Conservation (phyloP, 2,329 filamentous ascomycete genomes). For the Thielaviopsis cerberus region DNA sequence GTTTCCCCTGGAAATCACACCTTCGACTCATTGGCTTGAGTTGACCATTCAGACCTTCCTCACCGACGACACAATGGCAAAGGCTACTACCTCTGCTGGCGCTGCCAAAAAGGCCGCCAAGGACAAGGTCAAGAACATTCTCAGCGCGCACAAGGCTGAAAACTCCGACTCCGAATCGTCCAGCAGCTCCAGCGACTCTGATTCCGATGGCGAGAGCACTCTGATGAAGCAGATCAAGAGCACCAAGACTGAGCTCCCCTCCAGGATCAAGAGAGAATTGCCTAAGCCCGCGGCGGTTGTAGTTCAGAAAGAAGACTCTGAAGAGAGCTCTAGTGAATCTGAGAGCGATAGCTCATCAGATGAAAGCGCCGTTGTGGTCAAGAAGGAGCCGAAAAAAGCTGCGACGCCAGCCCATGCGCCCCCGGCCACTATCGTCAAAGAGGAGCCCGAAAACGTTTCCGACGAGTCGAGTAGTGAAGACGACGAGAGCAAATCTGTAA, state of each 20-base stretch:
- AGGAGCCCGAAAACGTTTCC: constrained; percentile 7
- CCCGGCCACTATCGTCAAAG: constrained; percentile 12
- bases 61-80: constrained; percentile 6
- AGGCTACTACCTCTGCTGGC: constrained; percentile 1
- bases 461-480: constrained; percentile 5
- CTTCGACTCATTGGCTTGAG: background rate
- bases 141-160: constrained; percentile 12
- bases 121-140: constrained; percentile 13
- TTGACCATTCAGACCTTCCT: background rate
- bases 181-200: constrained; percentile 18
- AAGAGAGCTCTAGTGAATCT: constrained; percentile 14
- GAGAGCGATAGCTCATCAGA: constrained; percentile 13
- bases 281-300: constrained; percentile 1
- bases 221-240: constrained; percentile 11
- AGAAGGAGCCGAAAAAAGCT: constrained; percentile 8
- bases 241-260: constrained; percentile 11
- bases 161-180: constrained; percentile 14
- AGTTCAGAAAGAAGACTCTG: constrained; percentile 3
- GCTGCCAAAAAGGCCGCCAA: constrained; percentile 12
- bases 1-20: too few species aligned
- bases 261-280: constrained; percentile 5
- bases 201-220: constrained; percentile 14
- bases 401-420: constrained; percentile 13
- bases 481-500: constrained; percentile 12
- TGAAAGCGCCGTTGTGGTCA: constrained; percentile 16